Evolutionary conservation across 176 grass and related monocot species (phyloP), one percentile per base, ranked within the genome.

Genomic region (Rhynchospora tenuis): DNA sequence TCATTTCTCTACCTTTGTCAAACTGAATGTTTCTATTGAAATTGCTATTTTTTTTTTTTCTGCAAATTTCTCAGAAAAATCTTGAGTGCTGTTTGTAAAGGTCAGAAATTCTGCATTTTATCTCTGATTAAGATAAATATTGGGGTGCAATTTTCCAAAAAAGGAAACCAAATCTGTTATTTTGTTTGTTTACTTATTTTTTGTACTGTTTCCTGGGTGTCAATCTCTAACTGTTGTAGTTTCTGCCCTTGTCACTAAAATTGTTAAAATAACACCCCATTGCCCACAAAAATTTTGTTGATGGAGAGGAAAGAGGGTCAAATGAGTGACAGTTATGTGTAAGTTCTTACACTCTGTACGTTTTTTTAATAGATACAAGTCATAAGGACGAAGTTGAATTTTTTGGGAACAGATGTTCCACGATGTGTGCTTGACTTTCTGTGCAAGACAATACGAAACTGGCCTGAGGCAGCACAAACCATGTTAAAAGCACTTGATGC

Each of bases 401-500:
- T 29, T 85, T 56, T 95, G 74, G 89, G 91, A 50, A 72, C 80
- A 78, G 96, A 98, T 84, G 90, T 95, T 84, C 91, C 96, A 62
- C 83, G 65, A 17, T 91, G 89, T 29, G 89, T 98, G 84, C 91
- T 98, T 50, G 89, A 93, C 55, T 82, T 93, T 86, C 81, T 98
- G 78, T 86, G 89, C 87, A 87, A 93, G 88, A 91, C 76, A 22
- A 87, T 95, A 42, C 93, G 91, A 86, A 91, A 46, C 86, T 85
- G 81, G 73, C 81, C 89, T 83, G 96, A 93, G 85, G 79, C 91
- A 84, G 93, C 93, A 79, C 86, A 95, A 89, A 89, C 93, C 60
- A 89, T 95, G 73, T 73, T 98, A 75, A 95, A 89, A 78, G 93
- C 89, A 89, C 89, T 90, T 44, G 88, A 90, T 82, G 90, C 90